Base-by-base conservation (phyloP, 768 basidiomycete genomes). In the Kwoniella europaea region DNA sequence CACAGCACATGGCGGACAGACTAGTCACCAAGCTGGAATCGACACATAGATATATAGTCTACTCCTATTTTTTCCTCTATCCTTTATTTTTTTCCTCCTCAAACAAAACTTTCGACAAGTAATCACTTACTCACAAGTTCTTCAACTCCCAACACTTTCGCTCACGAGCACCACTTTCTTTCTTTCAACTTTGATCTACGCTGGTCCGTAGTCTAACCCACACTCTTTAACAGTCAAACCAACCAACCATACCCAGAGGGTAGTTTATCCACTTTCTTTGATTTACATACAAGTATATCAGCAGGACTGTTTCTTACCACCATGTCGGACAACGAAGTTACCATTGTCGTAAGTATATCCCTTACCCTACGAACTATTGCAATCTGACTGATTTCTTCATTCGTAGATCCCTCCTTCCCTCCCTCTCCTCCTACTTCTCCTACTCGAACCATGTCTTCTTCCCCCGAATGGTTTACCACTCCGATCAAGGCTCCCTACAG, bases 371-470 rank as follows among this genome's bases (percentile, higher is more conserved):
- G 18, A 4, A 42, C 22, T 16, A 18, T 16, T n/a, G 22, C 5
- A 41, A 41, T 12, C 60, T 66, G 42, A 71, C 60, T 58, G 1
- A 16, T 13, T 43, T 15, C 9, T 18, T 1, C 27, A 18, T 6
- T 24, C 18, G 42, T 22, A 70, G 63, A 72, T 72, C 66, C 71
- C 55, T 64, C 71, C 22, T 68, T 72, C 62, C 71, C 71, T 54
- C 54, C 54, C 18, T 72, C 71, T 18, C 71, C 71, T 55, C 71
- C 71, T 60, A 61, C 66, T 6, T 50, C 71, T 44, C 67, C 67
- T 18, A 65, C 61, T 7, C 35, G 59, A 24, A 64, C 66, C 62
- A 53, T 64, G 50, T 68, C 67, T 20, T 54, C 65, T 27, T 71
- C 66, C 53, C 71, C 71, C 55, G 61, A 63, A 63, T 71, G 66